A percentile compares a stretch with the other conserved stretches of the same genome.
These are phyloP conservation scores for Lichtheimia hyalospora DNA, from an alignment of 371 early-diverging fungal species.

Conservation along the genomic window DNA sequence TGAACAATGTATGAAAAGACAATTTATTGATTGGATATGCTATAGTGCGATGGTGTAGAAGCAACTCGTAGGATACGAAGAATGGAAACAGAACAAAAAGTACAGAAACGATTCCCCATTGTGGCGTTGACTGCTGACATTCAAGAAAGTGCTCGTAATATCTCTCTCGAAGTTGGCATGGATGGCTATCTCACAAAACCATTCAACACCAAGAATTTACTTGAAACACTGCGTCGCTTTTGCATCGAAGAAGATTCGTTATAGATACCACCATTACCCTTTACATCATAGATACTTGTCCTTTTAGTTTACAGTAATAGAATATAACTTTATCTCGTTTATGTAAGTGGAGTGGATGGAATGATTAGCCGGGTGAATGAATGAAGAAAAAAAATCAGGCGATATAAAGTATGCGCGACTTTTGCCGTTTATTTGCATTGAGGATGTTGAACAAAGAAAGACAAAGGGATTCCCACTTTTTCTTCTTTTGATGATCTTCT, in stretches of 20 bases:
- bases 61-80: constrained; percentile 41
- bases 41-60: constrained; percentile 48
- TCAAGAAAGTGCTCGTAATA: constrained; percentile 14
- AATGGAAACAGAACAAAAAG: constrained; percentile 22
- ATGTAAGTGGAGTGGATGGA: too few species aligned
- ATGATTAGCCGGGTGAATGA: too few species aligned
- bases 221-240: constrained; percentile 26
- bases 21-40: neutral
- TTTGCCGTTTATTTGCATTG: too few species aligned
- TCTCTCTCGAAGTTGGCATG: constrained; percentile 13
- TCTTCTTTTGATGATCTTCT: too few species aligned
- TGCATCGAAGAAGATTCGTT: constrained; percentile 6
- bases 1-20: neutral
- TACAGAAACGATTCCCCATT: constrained; percentile 17
- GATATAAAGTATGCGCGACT: too few species aligned
- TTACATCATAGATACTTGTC: too few species aligned
- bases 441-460: too few species aligned
- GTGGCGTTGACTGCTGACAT: constrained; percentile 16
- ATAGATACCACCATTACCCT: too few species aligned
- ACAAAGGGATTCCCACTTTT: too few species aligned
- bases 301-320: too few species aligned
- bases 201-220: constrained; percentile 32
- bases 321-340: too few species aligned
- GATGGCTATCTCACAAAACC: constrained; percentile 40
- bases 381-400: too few species aligned